phyloP scores from a whole-genome alignment of 1,284 basidiomycete species.

The Neonothopanus nambi region DNA sequence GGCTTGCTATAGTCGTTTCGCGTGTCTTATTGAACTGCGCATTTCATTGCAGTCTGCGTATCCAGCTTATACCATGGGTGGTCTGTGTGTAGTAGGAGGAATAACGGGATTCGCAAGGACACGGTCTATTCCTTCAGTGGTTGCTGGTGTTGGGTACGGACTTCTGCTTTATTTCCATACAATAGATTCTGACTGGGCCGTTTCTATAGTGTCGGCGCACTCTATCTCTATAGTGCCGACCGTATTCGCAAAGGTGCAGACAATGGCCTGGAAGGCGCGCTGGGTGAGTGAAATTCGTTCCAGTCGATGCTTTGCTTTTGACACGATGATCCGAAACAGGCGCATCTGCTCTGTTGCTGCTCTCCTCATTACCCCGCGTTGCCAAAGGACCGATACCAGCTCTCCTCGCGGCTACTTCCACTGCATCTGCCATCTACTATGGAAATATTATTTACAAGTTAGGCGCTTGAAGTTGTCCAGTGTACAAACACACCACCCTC shows the following conservation, averaged over 20 bases:
- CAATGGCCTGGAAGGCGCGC: slow-evolving; percentile 74
- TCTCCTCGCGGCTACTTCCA: slow-evolving; percentile 64
- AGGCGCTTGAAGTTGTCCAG: slow-evolving; percentile 1
- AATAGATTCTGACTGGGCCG: not conserved
- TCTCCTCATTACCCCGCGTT: slow-evolving; percentile 77
- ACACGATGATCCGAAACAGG: slow-evolving; percentile 40
- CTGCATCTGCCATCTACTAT: slow-evolving; percentile 69
- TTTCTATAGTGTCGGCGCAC: slow-evolving; percentile 61
- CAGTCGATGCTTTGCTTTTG: slow-evolving; percentile 1
- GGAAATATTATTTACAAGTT: slow-evolving; percentile 39
- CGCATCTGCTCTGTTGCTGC: slow-evolving; percentile 74
- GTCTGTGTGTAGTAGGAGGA: slow-evolving; percentile 77
- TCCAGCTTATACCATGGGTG: slow-evolving; percentile 79
- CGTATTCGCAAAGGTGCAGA: slow-evolving; percentile 70
- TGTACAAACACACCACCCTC: not conserved
- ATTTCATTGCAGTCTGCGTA: slow-evolving; percentile 65
- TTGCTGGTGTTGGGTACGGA: slow-evolving; percentile 74
- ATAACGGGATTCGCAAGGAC: slow-evolving; percentile 69
- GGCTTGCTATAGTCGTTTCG: not conserved
- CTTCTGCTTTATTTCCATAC: not conserved
- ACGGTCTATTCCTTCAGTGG: slow-evolving; percentile 75
- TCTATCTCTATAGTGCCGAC: slow-evolving; percentile 77
- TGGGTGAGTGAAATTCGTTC: slow-evolving; percentile 50
- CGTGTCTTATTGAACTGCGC: too few relatives aligned
- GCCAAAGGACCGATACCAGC: slow-evolving; percentile 77